A percentile compares a stretch with the other conserved stretches of the same genome.
These are phyloP conservation scores for Triadica sebifera DNA, from an alignment of 345 rosid genomes.

Conservation along the genomic window DNA sequence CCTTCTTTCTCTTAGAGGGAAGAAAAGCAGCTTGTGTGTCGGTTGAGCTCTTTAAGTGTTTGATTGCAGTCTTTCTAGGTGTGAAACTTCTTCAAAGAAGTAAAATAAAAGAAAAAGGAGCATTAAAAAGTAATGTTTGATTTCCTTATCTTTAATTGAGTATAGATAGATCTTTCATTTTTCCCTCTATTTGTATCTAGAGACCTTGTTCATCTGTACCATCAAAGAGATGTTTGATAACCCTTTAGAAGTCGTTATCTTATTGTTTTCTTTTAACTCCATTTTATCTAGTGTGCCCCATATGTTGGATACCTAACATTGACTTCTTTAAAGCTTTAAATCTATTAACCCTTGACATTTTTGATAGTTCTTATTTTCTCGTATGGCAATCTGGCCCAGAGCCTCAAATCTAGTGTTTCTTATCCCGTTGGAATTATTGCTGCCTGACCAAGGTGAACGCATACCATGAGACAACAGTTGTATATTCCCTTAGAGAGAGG, in stretches of 20 bases:
- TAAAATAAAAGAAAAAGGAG: conserved; percentile 13
- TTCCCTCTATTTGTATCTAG: neutral
- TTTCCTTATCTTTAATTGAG: conserved; percentile 13
- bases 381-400: no score
- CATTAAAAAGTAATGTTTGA: conserved; percentile 23
- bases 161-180: conserved; percentile 12
- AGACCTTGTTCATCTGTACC: conserved; percentile 22
- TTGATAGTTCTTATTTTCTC: no score
- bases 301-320: conserved; percentile 28
- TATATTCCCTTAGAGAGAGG: no score
- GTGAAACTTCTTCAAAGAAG: conserved; percentile 30
- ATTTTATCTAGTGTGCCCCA: conserved; percentile 11
- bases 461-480: no score
- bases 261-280: conserved; percentile 12
- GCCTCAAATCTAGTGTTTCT: neutral
- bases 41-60: no score
- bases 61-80: conserved; percentile 24
- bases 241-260: conserved; percentile 14
- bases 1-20: conserved; percentile 12
- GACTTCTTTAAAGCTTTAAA: conserved; percentile 22
- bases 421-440: no score
- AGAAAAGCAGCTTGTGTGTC: conserved; percentile 22
- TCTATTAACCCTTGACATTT: neutral
- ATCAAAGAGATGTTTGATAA: conserved; percentile 17
- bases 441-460: no score